Evolutionary conservation across 768 basidiomycete species (phyloP).

Genomic region (Phanerodontia chrysosporium): DNA sequence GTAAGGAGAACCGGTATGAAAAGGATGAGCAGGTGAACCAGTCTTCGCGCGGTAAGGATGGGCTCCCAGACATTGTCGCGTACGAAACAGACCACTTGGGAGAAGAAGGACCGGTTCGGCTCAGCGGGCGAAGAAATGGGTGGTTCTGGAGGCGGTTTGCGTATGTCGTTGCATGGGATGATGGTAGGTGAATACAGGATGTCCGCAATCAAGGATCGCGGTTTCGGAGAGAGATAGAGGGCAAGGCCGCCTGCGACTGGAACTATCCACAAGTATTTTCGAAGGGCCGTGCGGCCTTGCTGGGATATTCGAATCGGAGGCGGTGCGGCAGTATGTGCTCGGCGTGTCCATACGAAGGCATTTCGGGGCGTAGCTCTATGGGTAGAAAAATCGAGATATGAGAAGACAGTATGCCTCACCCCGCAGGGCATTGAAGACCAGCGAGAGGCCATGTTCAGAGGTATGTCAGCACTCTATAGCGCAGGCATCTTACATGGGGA

Average conservation of each 20-base stretch:
- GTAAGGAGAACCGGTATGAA: slow-evolving; percentile 86
- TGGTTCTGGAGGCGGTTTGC: slow-evolving; percentile 19
- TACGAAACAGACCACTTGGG: slow-evolving; percentile 44
- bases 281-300: slow-evolving; percentile 24
- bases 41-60: slow-evolving; percentile 74
- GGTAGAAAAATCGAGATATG: slow-evolving; percentile 9
- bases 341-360: not conserved
- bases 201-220: slow-evolving; percentile 38
- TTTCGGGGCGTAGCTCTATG: slow-evolving; percentile 6
- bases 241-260: slow-evolving; percentile 54
- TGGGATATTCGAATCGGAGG: slow-evolving; percentile 34
- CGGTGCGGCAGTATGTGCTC: slow-evolving; percentile 18
- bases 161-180: slow-evolving; percentile 37
- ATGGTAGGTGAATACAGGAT: slow-evolving; percentile 48
- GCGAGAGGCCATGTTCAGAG: slow-evolving; percentile 21
- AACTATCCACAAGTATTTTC: slow-evolving; percentile 45
- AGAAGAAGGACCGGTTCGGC: slow-evolving; percentile 41
- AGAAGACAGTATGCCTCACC: slow-evolving; percentile 23
- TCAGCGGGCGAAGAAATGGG: slow-evolving; percentile 71
- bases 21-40: slow-evolving; percentile 75
- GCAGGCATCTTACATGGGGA: slow-evolving; percentile 1
- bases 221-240: slow-evolving; percentile 44
- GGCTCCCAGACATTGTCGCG: slow-evolving; percentile 75
- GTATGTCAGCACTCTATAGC: slow-evolving; percentile 5
- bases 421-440: slow-evolving; percentile 23